Percentiles rank a stretch among this genome's conserved stretches.
Evolutionary conservation across 2,329 filamentous ascomycete genomes (phyloP).

Genomic region (Venturia effusa): DNA sequence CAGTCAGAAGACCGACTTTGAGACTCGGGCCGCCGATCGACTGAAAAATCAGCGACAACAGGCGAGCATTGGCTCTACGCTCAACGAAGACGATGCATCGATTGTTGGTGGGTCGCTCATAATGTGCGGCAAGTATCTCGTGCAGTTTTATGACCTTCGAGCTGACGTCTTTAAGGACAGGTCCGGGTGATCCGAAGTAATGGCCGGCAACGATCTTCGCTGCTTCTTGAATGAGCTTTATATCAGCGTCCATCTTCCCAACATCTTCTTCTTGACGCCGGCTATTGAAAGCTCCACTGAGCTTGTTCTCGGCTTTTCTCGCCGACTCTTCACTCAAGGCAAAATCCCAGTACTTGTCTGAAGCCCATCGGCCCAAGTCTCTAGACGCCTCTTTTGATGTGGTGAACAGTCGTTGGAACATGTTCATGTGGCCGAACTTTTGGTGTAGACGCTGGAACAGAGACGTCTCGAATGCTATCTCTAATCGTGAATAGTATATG

Average conservation of each 20-base stretch:
- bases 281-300: slow-evolving; percentile 29
- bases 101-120: slow-evolving; percentile 43
- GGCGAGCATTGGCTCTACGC: slow-evolving; percentile 62
- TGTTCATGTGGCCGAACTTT: slow-evolving; percentile 40
- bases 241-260: slow-evolving; percentile 40
- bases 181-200: slow-evolving; percentile 30
- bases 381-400: slow-evolving; percentile 49
- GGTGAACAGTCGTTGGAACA: slow-evolving; percentile 46
- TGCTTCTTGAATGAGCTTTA: slow-evolving; percentile 48
- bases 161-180: slow-evolving; percentile 44
- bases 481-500: slow-evolving; percentile 44
- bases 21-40: slow-evolving; percentile 48
- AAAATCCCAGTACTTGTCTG: slow-evolving; percentile 70
- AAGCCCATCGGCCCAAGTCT: slow-evolving; percentile 71
- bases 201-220: slow-evolving; percentile 45
- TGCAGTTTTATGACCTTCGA: slow-evolving; percentile 60
- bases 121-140: slow-evolving; percentile 51
- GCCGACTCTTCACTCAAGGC: slow-evolving; percentile 53
- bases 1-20: slow-evolving; percentile 53
- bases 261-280: slow-evolving; percentile 14
- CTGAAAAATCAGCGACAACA: slow-evolving; percentile 59
- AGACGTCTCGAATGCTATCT: slow-evolving; percentile 47
- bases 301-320: slow-evolving; percentile 48
- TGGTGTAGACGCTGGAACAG: slow-evolving; percentile 49
- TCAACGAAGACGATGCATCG: slow-evolving; percentile 86